Percentiles rank a stretch among this genome's conserved stretches.
phyloP scores from a whole-genome alignment of 345 rosid species.

The Theobroma cacao region DNA sequence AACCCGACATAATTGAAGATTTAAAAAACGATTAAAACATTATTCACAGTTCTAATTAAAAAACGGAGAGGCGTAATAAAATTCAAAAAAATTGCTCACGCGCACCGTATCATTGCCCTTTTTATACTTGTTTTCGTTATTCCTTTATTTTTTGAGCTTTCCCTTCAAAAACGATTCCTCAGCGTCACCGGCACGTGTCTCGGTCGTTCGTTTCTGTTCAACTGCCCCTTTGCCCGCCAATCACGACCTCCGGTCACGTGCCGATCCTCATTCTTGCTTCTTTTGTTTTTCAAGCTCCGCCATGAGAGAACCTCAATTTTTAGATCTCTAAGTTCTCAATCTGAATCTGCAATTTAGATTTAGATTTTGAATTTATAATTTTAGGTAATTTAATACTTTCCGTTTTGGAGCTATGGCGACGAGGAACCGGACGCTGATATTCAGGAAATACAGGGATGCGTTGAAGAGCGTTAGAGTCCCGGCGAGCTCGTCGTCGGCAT shows the following conservation, averaged over 20 bases:
- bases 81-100: too few relatives aligned
- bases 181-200: slow-evolving; percentile 19
- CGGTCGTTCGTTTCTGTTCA: slow-evolving; percentile 4
- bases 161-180: not conserved
- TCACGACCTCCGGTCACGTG: slow-evolving; percentile 22
- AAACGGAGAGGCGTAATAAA: not conserved
- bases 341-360: slow-evolving; percentile 22
- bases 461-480: slow-evolving; percentile 87
- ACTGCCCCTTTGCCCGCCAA: slow-evolving; percentile 1
- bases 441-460: slow-evolving; percentile 75
- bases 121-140: too few relatives aligned
- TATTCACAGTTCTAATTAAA: not conserved
- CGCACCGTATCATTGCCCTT: not conserved
- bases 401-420: slow-evolving; percentile 58
- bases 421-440: slow-evolving; percentile 74
- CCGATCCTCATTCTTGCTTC: not conserved
- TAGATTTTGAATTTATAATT: slow-evolving; percentile 4
- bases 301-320: slow-evolving; percentile 16
- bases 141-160: not conserved
- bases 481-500: slow-evolving; percentile 32
- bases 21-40: not conserved
- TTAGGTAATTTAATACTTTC: not conserved
- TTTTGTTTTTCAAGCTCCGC: not conserved
- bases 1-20: not conserved
- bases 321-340: slow-evolving; percentile 29